A percentile compares a stretch with the other conserved stretches of the same genome.
phyloP scores from a whole-genome alignment of 164 flowering plant species.

The Paratinospora sagittata region DNA sequence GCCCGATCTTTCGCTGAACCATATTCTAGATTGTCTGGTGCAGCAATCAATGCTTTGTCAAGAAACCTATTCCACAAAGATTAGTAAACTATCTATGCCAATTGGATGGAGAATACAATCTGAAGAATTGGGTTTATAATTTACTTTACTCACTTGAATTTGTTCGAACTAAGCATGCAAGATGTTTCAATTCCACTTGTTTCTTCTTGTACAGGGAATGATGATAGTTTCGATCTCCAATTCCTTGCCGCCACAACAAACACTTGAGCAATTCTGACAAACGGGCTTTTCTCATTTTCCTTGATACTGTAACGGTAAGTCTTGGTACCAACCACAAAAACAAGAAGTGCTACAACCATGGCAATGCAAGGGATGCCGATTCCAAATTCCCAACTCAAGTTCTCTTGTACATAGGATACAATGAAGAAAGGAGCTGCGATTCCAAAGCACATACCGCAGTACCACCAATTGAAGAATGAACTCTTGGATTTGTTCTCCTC shows the following conservation, averaged over 20 bases:
- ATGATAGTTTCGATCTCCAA: background rate
- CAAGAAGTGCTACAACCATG: constrained; percentile 9
- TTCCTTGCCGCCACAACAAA: constrained; percentile 7
- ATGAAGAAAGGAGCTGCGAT: background rate
- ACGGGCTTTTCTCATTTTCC: constrained; percentile 7
- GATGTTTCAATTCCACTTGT: background rate
- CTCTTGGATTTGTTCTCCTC: constrained; percentile 9
- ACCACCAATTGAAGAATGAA: constrained; percentile 22
- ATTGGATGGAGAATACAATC: background rate
- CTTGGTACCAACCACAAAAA: constrained; percentile 16
- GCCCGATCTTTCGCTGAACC: background rate
- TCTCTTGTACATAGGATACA: constrained; percentile 10
- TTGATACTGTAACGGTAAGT: constrained; percentile 14
- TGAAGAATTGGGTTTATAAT: background rate
- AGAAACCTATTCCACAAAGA: constrained; percentile 10
- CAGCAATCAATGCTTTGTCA: constrained; percentile 12
- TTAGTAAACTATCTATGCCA: background rate
- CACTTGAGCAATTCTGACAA: background rate
- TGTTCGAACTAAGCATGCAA: background rate
- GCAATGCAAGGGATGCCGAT: constrained; percentile 13
- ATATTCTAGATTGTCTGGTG: constrained; percentile 1
- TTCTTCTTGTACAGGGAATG: background rate
- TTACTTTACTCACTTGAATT: constrained; percentile 6
- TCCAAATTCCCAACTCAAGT: constrained; percentile 18
- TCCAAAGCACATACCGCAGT: constrained; percentile 10